A percentile compares a stretch with the other conserved stretches of the same genome.
Evolutionary conservation across 2,329 filamentous ascomycete genomes (phyloP).

Genomic region (Neoscytalidium dimidiatum): DNA sequence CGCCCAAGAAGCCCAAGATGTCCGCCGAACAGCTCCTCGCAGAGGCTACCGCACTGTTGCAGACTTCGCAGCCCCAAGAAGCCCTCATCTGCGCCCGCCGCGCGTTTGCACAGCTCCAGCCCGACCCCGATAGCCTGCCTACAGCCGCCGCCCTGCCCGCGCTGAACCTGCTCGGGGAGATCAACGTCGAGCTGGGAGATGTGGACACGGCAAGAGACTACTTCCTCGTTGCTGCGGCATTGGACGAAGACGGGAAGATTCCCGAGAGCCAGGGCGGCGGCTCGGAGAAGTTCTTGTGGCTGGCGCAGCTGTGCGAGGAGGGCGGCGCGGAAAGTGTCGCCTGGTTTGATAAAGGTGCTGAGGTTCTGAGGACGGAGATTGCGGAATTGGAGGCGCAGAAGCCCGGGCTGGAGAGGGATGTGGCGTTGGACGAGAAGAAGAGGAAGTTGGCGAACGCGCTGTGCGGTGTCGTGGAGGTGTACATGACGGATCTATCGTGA

Average conservation of each 20-base stretch:
- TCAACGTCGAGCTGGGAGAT: slow-evolving; percentile 80
- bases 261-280: slow-evolving; percentile 76
- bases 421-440: slow-evolving; percentile 66
- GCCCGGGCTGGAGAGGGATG: slow-evolving; percentile 38
- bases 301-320: slow-evolving; percentile 80
- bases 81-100: slow-evolving; percentile 58
- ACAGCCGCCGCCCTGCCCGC: slow-evolving; percentile 60
- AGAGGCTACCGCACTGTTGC: slow-evolving; percentile 57
- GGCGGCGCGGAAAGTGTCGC: slow-evolving; percentile 61
- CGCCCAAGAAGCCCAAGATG: slow-evolving; percentile 50
- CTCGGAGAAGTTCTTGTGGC: slow-evolving; percentile 90
- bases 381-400: slow-evolving; percentile 59
- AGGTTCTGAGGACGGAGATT: slow-evolving; percentile 71
- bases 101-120: slow-evolving; percentile 53
- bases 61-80: slow-evolving; percentile 59
- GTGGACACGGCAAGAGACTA: slow-evolving; percentile 70
- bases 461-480: slow-evolving; percentile 92
- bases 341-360: slow-evolving; percentile 69
- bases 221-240: slow-evolving; percentile 71
- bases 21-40: slow-evolving; percentile 58
- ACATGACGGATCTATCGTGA: slow-evolving; percentile 96
- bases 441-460: slow-evolving; percentile 85
- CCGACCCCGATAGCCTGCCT: slow-evolving; percentile 32
- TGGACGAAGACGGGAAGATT: slow-evolving; percentile 74
- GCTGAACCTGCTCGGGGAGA: slow-evolving; percentile 76